A percentile compares a stretch with the other conserved stretches of the same genome.
Evolutionary conservation across 805 yeast genomes (phyloP).

Genomic region (Scheffersomyces lignosus): DNA sequence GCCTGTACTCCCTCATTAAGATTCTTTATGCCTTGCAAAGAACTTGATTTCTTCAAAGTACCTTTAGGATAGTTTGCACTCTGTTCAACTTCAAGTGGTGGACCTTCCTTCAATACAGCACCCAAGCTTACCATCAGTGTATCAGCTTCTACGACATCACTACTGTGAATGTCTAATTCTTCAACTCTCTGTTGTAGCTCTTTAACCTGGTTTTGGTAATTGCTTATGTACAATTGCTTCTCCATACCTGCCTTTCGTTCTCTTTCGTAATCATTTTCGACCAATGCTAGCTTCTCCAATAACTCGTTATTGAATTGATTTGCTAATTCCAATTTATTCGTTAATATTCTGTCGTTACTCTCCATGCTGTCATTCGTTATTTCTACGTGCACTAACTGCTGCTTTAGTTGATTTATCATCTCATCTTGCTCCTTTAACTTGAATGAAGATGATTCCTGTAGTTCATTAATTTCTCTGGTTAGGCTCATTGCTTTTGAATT

Average conservation of each 20-base stretch:
- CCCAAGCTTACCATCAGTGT: conserved; percentile 24
- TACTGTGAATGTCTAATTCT: neutral
- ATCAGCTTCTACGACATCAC: conserved; percentile 11
- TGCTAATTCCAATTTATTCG: conserved; percentile 31
- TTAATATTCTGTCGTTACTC: conserved; percentile 35
- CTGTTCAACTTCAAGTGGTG: conserved; percentile 12
- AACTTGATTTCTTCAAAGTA: neutral
- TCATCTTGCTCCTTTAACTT: conserved; percentile 17
- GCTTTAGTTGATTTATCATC: conserved; percentile 22
- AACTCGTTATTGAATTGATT: conserved; percentile 42
- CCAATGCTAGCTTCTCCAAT: conserved; percentile 40
- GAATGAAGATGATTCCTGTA: conserved; percentile 12
- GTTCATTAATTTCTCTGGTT: conserved; percentile 18
- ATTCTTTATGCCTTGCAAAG: neutral
- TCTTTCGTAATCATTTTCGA: conserved; percentile 41
- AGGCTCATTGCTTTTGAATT: conserved; percentile 13
- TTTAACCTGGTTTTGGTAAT: conserved; percentile 30
- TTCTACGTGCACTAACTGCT: conserved; percentile 38
- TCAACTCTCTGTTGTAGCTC: conserved; percentile 16
- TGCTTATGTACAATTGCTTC: conserved; percentile 25
- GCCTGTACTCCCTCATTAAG: neutral
- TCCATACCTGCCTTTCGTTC: conserved; percentile 24
- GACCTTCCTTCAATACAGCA: conserved; percentile 25
- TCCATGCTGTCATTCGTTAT: conserved; percentile 44
- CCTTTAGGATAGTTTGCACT: conserved; percentile 2